phyloP scores from a whole-genome alignment of 2,329 filamentous ascomycete genomes.

The Colletotrichum lupini region DNA sequence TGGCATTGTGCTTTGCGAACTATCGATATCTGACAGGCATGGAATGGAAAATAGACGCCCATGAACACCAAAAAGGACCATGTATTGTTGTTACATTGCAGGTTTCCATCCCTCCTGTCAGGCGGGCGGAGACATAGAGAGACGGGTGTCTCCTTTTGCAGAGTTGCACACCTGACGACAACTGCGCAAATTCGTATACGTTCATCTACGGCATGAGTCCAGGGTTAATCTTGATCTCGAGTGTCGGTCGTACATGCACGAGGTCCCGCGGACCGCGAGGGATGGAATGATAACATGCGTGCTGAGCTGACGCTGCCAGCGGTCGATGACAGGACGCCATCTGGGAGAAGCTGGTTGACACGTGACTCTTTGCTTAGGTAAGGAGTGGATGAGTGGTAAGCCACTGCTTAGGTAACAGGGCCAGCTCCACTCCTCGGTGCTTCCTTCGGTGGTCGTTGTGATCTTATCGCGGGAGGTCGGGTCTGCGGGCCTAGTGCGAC shows the following conservation, averaged over 20 bases:
- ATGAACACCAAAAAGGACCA: not conserved
- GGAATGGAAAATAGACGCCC: not conserved
- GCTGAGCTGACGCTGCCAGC: not conserved
- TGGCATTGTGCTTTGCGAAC: not conserved
- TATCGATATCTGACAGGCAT: not conserved
- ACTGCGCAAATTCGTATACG: not conserved
- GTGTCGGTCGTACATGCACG: conserved; percentile 1
- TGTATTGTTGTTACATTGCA: not conserved
- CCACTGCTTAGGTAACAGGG: not conserved
- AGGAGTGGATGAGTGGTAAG: too few species aligned
- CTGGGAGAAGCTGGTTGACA: not conserved
- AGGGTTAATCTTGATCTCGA: not conserved
- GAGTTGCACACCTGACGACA: not conserved
- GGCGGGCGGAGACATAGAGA: not conserved
- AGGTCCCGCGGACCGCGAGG: conserved; percentile 3
- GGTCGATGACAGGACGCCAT: not conserved
- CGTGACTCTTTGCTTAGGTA: not conserved
- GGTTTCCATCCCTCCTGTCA: not conserved
- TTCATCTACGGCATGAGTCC: not conserved
- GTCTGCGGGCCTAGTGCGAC: conserved; percentile 8
- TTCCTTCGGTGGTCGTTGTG: conserved; percentile 5
- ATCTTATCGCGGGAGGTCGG: conserved; percentile 19
- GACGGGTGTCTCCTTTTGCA: not conserved
- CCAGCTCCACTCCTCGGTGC: not conserved
- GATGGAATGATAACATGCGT: not conserved